Percentiles rank a stretch among this genome's conserved stretches.
phyloP scores from a whole-genome alignment of 768 basidiomycete genomes.

The Coprinellus micaceus region DNA sequence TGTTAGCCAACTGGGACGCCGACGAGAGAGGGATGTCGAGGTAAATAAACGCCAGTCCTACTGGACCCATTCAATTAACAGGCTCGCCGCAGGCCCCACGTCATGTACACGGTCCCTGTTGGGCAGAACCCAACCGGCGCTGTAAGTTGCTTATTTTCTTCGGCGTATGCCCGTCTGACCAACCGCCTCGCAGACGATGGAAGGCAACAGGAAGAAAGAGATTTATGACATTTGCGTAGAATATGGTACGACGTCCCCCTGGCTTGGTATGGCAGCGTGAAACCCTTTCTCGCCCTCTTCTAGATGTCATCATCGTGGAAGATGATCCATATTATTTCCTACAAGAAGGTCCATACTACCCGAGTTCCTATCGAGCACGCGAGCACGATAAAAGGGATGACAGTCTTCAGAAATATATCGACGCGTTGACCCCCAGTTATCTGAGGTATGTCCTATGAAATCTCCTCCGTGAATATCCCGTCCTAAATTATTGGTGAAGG shows the following conservation, averaged over 20 bases:
- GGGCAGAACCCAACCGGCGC: slow-evolving; percentile 83
- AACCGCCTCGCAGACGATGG: slow-evolving; percentile 50
- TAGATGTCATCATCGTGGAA: slow-evolving; percentile 76
- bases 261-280: not conserved
- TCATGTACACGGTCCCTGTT: slow-evolving; percentile 75
- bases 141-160: slow-evolving; percentile 34
- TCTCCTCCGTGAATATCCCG: too few species aligned
- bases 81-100: slow-evolving; percentile 47
- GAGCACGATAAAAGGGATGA: slow-evolving; percentile 11
- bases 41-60: slow-evolving; percentile 25
- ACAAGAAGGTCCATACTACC: slow-evolving; percentile 55
- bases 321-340: slow-evolving; percentile 83
- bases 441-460: slow-evolving; percentile 38
- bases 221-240: slow-evolving; percentile 83
- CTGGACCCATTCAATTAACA: not conserved
- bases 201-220: slow-evolving; percentile 59
- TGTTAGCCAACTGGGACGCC: slow-evolving; percentile 68
- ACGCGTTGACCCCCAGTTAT: slow-evolving; percentile 58
- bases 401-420: slow-evolving; percentile 41
- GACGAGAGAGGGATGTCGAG: slow-evolving; percentile 50
- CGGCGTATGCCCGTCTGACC: not conserved
- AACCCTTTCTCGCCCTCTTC: not conserved
- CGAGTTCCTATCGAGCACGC: slow-evolving; percentile 30
- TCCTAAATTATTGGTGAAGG: slow-evolving; percentile 32
- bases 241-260: slow-evolving; percentile 47